Evolutionary conservation across 352 stramenopile species (phyloP).

Genomic region (Phytophthora fragariae): DNA sequence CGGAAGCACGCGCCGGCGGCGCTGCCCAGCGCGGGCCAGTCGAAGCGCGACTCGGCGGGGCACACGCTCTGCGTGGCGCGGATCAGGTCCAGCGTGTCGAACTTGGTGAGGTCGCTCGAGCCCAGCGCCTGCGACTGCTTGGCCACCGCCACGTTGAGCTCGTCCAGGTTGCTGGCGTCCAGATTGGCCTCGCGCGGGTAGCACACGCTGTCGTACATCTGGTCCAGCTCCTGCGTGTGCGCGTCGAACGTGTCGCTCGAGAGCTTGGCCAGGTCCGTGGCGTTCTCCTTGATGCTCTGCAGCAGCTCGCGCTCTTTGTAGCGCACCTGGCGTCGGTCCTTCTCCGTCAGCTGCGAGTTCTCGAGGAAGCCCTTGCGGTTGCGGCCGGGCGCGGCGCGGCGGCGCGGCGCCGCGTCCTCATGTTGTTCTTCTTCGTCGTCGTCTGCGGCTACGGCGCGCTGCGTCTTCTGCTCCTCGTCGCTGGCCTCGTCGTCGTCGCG

Average conservation of each 20-base stretch:
- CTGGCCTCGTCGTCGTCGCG: conserved; percentile 12
- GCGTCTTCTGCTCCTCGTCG: conserved; percentile 31
- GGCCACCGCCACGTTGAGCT: conserved; percentile 77
- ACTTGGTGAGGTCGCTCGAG: conserved; percentile 84
- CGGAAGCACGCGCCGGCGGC: conserved; percentile 78
- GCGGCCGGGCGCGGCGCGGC: conserved; percentile 12
- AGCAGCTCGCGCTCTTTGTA: conserved; percentile 82
- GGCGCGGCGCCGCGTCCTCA: neutral
- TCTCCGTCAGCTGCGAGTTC: conserved; percentile 72
- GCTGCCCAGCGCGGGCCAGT: conserved; percentile 70
- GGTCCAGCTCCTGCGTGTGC: conserved; percentile 70
- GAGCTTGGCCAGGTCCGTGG: conserved; percentile 70
- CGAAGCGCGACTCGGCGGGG: conserved; percentile 52
- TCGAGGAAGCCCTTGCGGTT: conserved; percentile 60
- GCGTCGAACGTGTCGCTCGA: conserved; percentile 62
- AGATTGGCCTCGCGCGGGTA: conserved; percentile 86
- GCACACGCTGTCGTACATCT: conserved; percentile 83
- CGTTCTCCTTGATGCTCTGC: conserved; percentile 78
- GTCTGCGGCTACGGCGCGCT: conserved; percentile 8
- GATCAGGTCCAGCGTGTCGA: conserved; percentile 75
- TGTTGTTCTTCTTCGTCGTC: neutral
- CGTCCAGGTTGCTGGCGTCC: conserved; percentile 83
- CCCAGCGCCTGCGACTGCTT: conserved; percentile 80
- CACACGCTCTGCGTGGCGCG: conserved; percentile 55
- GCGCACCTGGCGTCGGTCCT: conserved; percentile 75